Evolutionary conservation across 257 asterid species (phyloP).

Genomic region (Leonotis leonurus): DNA sequence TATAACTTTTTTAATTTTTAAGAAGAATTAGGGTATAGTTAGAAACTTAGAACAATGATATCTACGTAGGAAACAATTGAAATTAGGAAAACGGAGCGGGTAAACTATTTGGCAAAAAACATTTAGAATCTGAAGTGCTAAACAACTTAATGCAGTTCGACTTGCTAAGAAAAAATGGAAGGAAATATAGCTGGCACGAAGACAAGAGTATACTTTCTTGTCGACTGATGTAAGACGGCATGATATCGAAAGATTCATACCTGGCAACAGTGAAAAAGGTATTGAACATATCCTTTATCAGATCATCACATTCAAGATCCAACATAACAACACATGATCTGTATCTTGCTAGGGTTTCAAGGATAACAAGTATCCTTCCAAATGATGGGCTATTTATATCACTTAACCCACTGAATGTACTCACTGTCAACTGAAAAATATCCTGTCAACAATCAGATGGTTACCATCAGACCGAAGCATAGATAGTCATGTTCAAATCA

Average conservation of each 20-base stretch:
- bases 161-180: not conserved
- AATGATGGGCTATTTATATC: slow-evolving; percentile 68
- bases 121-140: slow-evolving; percentile 4
- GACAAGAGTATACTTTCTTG: slow-evolving; percentile 1
- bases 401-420: slow-evolving; percentile 85
- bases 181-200: slow-evolving; percentile 4
- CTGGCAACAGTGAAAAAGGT: slow-evolving; percentile 77
- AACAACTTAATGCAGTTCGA: not conserved
- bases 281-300: slow-evolving; percentile 74
- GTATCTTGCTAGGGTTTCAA: slow-evolving; percentile 92
- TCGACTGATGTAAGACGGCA: slow-evolving; percentile 7
- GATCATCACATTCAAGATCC: slow-evolving; percentile 98
- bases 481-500: slow-evolving; percentile 3
- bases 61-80: not conserved
- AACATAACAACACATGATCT: slow-evolving; percentile 96
- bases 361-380: slow-evolving; percentile 85
- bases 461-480: slow-evolving; percentile 17
- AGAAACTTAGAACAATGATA: not conserved
- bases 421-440: slow-evolving; percentile 73
- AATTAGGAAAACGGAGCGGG: not conserved
- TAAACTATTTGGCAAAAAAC: not conserved
- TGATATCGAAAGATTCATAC: slow-evolving; percentile 26
- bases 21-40: not conserved
- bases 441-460: slow-evolving; percentile 53
- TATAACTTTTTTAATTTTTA: no score